Evolutionary conservation across 768 basidiomycete genomes (phyloP).

Genomic region (Nidula microcarpa): DNA sequence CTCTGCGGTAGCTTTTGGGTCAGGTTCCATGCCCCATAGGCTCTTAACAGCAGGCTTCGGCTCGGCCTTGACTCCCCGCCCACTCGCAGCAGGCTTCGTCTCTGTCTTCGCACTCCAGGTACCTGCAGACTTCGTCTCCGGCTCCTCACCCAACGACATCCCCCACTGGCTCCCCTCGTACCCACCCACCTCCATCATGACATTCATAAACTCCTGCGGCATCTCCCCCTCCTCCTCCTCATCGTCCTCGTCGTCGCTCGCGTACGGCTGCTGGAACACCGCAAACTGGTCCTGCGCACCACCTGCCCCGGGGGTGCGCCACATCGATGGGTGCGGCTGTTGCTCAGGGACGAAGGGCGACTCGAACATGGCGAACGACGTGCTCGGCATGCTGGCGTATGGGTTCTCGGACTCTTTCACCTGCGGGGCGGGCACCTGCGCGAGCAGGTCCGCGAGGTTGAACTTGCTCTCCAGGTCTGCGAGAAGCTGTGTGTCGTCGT

Average conservation of each 20-base stretch:
- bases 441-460: background rate
- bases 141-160: background rate
- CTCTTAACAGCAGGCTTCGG: too few relatives aligned
- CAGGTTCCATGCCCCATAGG: too few relatives aligned
- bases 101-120: background rate
- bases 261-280: conserved; percentile 4
- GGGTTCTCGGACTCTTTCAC: background rate
- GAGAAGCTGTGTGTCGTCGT: background rate
- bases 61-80: too few relatives aligned
- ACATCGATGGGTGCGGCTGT: background rate
- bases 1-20: background rate
- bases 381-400: background rate
- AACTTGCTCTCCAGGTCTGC: background rate
- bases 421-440: background rate
- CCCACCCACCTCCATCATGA: background rate
- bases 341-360: background rate
- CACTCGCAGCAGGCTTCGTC: too few relatives aligned
- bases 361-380: background rate
- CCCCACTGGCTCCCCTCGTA: background rate
- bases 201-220: conserved; percentile 4
- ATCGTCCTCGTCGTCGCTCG: conserved; percentile 10
- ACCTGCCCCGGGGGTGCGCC: background rate
- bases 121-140: background rate
- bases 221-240: conserved; percentile 5
- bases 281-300: conserved; percentile 1